These are phyloP conservation scores for Penstemon eatonii DNA, from an alignment of 257 asterid genomes.

Conservation along the genomic window DNA sequence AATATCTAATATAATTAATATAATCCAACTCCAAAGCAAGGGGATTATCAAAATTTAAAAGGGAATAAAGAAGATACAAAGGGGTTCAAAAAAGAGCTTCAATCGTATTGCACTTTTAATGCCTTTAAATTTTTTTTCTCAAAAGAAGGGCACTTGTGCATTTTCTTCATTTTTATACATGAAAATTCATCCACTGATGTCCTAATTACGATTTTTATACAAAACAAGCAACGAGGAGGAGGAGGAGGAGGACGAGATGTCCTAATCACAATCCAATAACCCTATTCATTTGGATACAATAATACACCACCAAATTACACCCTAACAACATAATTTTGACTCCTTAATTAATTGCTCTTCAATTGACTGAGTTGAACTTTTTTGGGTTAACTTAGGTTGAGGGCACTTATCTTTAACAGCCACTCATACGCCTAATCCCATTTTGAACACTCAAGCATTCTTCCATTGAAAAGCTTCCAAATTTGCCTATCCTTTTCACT, in stretches of 20 bases:
- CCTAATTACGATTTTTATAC: slow-evolving; percentile 25
- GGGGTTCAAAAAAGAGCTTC: slow-evolving; percentile 18
- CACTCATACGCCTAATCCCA: slow-evolving; percentile 55
- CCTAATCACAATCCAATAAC: slow-evolving; percentile 27
- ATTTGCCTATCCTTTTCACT: slow-evolving; percentile 25
- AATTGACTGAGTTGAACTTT: slow-evolving; percentile 32
- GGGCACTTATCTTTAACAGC: slow-evolving; percentile 42
- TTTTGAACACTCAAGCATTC: slow-evolving; percentile 36
- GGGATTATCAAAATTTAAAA: slow-evolving; percentile 2
- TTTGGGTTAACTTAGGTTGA: slow-evolving; percentile 50
- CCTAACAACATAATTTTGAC: slow-evolving; percentile 23
- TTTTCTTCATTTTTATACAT: slow-evolving; percentile 22
- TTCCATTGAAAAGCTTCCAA: slow-evolving; percentile 26
- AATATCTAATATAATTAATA: slow-evolving; percentile 30
- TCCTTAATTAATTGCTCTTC: slow-evolving; percentile 19
- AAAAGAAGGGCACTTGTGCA: slow-evolving; percentile 15
- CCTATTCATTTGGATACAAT: slow-evolving; percentile 12
- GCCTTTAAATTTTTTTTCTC: background rate
- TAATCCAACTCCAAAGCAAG: slow-evolving; percentile 15
- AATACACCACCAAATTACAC: slow-evolving; percentile 31
- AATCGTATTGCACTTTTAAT: background rate
- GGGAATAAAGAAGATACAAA: background rate
- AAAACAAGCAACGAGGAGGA: slow-evolving; percentile 23
- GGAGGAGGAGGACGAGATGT: slow-evolving; percentile 17
- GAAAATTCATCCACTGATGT: slow-evolving; percentile 30